phyloP scores from a whole-genome alignment of 768 basidiomycete species.

The Naganishia vaughanmartiniae region DNA sequence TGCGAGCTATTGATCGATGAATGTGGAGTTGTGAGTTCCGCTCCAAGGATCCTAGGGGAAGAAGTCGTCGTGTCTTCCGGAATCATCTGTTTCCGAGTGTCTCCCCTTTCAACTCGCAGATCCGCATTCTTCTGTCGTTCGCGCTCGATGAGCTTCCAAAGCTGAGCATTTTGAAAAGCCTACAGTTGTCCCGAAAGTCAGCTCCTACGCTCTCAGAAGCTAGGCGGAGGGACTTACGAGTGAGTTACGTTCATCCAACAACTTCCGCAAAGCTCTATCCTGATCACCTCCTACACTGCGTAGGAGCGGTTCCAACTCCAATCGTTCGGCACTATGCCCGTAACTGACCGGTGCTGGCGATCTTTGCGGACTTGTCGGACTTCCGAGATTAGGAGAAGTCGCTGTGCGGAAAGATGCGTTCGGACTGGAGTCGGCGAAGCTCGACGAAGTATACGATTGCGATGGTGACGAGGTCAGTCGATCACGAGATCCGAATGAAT shows the following conservation, averaged over 20 bases:
- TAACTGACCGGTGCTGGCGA: conserved; percentile 18
- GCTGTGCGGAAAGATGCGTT: background rate
- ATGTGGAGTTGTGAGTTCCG: background rate
- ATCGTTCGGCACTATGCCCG: conserved; percentile 8
- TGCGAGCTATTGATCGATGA: background rate
- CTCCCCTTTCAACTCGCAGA: conserved; percentile 74
- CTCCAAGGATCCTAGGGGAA: background rate
- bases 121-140: conserved; percentile 83
- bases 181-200: conserved; percentile 5
- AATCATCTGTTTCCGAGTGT: conserved; percentile 44
- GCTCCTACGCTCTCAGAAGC: background rate
- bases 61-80: background rate
- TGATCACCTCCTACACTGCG: conserved; percentile 39
- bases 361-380: conserved; percentile 19
- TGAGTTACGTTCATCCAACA: conserved; percentile 73
- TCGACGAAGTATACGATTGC: conserved; percentile 1
- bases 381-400: background rate
- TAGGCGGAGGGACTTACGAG: conserved; percentile 52
- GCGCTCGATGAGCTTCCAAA: conserved; percentile 94
- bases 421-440: conserved; percentile 6
- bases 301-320: conserved; percentile 42
- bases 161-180: conserved; percentile 75
- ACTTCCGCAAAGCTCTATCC: conserved; percentile 67
- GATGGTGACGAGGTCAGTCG: conserved; percentile 12
- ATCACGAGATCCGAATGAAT: background rate